Evolutionary conservation across 2,329 filamentous ascomycete genomes (phyloP), one percentile per base, ranked within the genome.

Genomic region (Fusarium sp.): DNA sequence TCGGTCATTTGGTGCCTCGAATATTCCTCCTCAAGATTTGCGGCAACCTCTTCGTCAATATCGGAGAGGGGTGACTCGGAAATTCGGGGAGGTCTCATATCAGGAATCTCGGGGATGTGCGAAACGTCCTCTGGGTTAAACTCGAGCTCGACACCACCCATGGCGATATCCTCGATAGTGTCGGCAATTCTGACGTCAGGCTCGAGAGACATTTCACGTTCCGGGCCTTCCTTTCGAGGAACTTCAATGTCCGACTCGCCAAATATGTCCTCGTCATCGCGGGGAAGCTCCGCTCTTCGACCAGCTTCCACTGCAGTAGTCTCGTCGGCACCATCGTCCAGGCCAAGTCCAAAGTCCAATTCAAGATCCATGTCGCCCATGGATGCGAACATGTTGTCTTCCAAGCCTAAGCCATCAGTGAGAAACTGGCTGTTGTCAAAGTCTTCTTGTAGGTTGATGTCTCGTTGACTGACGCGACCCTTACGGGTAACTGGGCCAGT

Each of bases 351-450:
- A 72, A 95, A 90, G 74, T 94, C 92, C 59, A 95, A 83, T 70
- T 93, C 88, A 30, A 94, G 85, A 59, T 92, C 92, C 56, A 94
- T 85, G 75, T 94, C 92, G 70, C 88, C 90, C 80, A 86, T 84
- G 59, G 86, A 84, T 7, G 84, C 86, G 56, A 90, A 80, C 18
- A 82, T 86, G 60, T 88, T 89, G 53, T 88, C 89, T 65, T 89
- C 91, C 74, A 84, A 80, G 75, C 84, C 80, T 71, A 86, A 89
- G 61, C 86, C 89, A 52, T 90, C 90, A 31, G 93, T 90, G 34
- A 98, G 85, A 57, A 97, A 92, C 77, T 97, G 94, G 78, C 93
- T 97, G 77, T 90, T 89, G 78, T 89, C 88, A 72, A 89, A 89
- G 71, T 92, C 90, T 75, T 92, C 90, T 72, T 91, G 88, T 40